Evolutionary conservation across 768 basidiomycete genomes (phyloP).

Genomic region (Myochromella boudieri): DNA sequence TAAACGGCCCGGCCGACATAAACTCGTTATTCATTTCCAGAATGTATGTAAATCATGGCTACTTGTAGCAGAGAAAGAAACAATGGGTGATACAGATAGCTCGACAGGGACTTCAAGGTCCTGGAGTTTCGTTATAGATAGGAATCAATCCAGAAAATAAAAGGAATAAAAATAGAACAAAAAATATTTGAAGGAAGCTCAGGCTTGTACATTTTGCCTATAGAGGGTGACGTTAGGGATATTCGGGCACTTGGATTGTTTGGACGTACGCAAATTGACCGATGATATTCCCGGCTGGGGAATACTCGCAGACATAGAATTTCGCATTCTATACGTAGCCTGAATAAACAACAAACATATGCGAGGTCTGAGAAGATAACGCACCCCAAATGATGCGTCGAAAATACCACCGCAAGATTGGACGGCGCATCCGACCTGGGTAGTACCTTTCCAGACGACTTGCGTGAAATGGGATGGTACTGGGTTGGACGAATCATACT

Average conservation of each 20-base stretch:
- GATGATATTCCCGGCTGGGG: conserved; percentile 59
- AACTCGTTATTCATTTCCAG: background rate
- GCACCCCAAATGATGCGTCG: conserved; percentile 49
- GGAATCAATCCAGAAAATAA: conserved; percentile 15
- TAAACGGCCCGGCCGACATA: conserved; percentile 11
- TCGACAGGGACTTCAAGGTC: background rate
- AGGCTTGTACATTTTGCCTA: conserved; percentile 48
- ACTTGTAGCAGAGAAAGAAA: background rate
- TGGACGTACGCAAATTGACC: conserved; percentile 58
- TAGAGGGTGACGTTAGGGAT: background rate
- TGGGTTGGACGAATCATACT: conserved; percentile 60
- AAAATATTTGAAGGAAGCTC: conserved; percentile 1
- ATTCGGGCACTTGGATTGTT: background rate
- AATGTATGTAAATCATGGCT: conserved; percentile 1
- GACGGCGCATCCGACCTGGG: conserved; percentile 63
- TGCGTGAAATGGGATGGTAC: conserved; percentile 70
- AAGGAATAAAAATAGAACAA: conserved; percentile 7
- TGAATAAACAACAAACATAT: conserved; percentile 1
- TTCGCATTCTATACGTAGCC: conserved; percentile 43
- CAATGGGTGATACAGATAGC: background rate
- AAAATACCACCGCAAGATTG: conserved; percentile 61
- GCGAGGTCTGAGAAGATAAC: conserved; percentile 20
- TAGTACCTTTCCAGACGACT: conserved; percentile 71
- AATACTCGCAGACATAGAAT: conserved; percentile 73
- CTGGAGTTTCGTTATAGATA: background rate